Conservation (phyloP, 1,284 basidiomycete genomes). For the Cystobasidium sp. region DNA sequence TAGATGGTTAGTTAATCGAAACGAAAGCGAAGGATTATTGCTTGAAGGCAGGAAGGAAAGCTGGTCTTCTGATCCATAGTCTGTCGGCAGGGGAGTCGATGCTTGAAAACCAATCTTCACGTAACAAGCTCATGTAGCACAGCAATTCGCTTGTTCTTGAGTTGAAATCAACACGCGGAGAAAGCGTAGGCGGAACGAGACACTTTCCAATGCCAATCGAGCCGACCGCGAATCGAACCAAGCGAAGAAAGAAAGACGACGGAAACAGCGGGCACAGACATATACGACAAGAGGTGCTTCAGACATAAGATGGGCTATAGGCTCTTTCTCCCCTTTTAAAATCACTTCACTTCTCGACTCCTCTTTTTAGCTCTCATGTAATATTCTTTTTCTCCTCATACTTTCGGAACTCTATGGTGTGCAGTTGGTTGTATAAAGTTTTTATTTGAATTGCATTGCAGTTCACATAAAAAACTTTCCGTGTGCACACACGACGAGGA, state of each 20-base stretch:
- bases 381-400: slow-evolving; percentile 8
- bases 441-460: slow-evolving; percentile 30
- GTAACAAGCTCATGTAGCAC: too few relatives aligned
- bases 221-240: not conserved
- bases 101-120: too few relatives aligned
- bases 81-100: too few relatives aligned
- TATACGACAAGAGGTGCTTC: slow-evolving; percentile 22
- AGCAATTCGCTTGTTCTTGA: too few relatives aligned
- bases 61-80: not conserved
- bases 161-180: not conserved
- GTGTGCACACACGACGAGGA: slow-evolving; percentile 11
- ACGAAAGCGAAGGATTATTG: not conserved
- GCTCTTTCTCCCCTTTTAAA: slow-evolving; percentile 4
- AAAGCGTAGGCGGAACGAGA: not conserved
- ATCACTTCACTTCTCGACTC: slow-evolving; percentile 1
- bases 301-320: slow-evolving; percentile 10
- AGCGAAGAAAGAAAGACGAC: not conserved
- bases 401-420: not conserved
- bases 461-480: slow-evolving; percentile 5
- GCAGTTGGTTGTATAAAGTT: not conserved
- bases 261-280: not conserved
- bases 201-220: slow-evolving; percentile 9
- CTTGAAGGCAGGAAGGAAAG: too few relatives aligned
- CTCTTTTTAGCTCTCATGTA: not conserved
- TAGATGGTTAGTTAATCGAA: not conserved